Conservation (phyloP, 768 basidiomycete genomes). For the Termitomyces eurrhizus region DNA sequence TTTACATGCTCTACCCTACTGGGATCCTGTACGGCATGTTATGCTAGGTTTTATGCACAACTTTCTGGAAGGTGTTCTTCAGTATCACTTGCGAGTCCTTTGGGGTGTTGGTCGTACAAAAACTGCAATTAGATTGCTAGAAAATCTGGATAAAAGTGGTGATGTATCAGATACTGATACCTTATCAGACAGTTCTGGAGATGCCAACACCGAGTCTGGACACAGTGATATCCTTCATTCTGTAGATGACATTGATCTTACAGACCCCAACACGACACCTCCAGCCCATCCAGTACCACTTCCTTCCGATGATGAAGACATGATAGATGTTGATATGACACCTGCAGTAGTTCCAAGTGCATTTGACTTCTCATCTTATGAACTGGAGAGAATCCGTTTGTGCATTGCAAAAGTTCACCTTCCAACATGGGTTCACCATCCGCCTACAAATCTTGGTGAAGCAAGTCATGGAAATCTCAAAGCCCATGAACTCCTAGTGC, state of each 20-base stretch:
- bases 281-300: not conserved
- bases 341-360: not conserved
- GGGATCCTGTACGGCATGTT: not conserved
- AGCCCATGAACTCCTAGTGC: not conserved
- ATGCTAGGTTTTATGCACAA: not conserved
- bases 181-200: not conserved
- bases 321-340: not conserved
- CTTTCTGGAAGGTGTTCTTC: not conserved
- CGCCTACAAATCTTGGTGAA: not conserved
- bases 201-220: not conserved
- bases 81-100: not conserved
- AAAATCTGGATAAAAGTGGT: not conserved
- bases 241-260: not conserved
- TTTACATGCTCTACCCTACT: not conserved
- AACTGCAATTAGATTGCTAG: not conserved
- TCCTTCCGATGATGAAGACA: not conserved
- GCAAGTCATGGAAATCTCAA: not conserved
- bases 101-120: not conserved
- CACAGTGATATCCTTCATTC: not conserved
- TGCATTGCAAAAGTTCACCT: not conserved
- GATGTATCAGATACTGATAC: not conserved
- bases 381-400: not conserved
- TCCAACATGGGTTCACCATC: not conserved
- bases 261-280: not conserved
- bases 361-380: not conserved